Base-by-base conservation (phyloP, 345 rosid species). In the Citrus trifoliata region DNA sequence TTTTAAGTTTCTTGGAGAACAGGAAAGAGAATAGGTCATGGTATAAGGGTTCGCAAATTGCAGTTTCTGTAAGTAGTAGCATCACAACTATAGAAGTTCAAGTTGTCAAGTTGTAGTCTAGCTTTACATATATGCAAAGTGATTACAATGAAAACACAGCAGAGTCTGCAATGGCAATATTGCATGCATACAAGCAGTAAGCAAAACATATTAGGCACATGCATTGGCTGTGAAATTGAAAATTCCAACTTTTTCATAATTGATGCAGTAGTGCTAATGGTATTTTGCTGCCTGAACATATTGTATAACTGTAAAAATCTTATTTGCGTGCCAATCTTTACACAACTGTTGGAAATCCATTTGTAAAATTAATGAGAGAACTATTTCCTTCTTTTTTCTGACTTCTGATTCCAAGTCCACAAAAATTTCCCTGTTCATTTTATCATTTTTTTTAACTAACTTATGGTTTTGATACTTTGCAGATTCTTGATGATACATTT, bases 1-100 rank as follows among this genome's bases (percentile, higher is more conserved):
- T 96, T 68, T 82, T 96, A 51, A 88, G 86, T 84, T 94, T 96
- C 89, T 75, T 96, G 92, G 98, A 93, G 89, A 93, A 91, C 88
- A 87, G 98, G 85, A 96, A 94, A 77, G 99, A 93, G 87, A 94
- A 94, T 80, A 88, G 90, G 86, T 95, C 98, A 0, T 96, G 99
- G 98, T 96, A 96, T 70, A 96, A 90, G 85, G 97, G 98, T 74
- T 90, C 97, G 13, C 87, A 91, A 67, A 84, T 96, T 70, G 95
- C 97, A 18, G 92, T 92, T 51, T 89, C 97, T 65, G 98, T 96
- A 90, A 91, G 92, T 80, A 58, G 51, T 55, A 27, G 40, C 40
- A 69, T 74, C 53, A 76, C 25, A 59, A 68, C 80, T 40, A 14
- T 42, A 33, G 25, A 70, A 62, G 64, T 56, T 72, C 53, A 60